A percentile compares a stretch with the other conserved stretches of the same genome.
phyloP scores from a whole-genome alignment of 202 grass and related monocot species.

The Dendrocalamus latiflorus region DNA sequence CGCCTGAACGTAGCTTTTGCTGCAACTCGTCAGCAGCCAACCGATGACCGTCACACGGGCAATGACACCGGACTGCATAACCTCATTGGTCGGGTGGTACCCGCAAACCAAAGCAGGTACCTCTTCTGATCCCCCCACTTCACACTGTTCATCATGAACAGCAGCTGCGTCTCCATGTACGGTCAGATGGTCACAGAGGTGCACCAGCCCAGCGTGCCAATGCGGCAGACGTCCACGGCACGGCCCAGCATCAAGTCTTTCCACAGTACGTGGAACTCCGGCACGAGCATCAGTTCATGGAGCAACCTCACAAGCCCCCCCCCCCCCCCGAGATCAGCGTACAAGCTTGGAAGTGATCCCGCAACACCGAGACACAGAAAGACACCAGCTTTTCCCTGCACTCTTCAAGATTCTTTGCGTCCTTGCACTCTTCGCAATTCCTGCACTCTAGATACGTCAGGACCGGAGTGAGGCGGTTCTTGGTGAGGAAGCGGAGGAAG shows the following conservation, averaged over 20 bases:
- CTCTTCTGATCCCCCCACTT: slow-evolving; percentile 78
- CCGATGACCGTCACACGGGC: slow-evolving; percentile 78
- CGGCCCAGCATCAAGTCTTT: slow-evolving; percentile 34
- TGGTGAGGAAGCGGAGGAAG: slow-evolving; percentile 46
- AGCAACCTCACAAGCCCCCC: slow-evolving; percentile 76
- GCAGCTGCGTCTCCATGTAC: slow-evolving; percentile 73
- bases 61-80: slow-evolving; percentile 68
- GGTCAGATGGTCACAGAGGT: slow-evolving; percentile 36
- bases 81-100: slow-evolving; percentile 57
- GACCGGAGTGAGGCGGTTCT: slow-evolving; percentile 34
- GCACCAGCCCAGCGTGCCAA: slow-evolving; percentile 41
- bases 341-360: slow-evolving; percentile 45
- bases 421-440: slow-evolving; percentile 23
- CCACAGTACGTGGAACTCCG: slow-evolving; percentile 71
- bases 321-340: slow-evolving; percentile 47
- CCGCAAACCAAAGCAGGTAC: slow-evolving; percentile 79
- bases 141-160: slow-evolving; percentile 78
- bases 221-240: slow-evolving; percentile 13
- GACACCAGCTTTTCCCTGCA: slow-evolving; percentile 50
- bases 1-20: too few relatives aligned
- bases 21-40: slow-evolving; percentile 36
- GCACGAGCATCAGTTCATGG: slow-evolving; percentile 59
- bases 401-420: slow-evolving; percentile 27
- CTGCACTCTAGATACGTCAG: neutral
- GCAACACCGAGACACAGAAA: slow-evolving; percentile 52